Evolutionary conservation across 345 rosid species (phyloP), one percentile per base, ranked within the genome.

Genomic region (Camelina sativa): DNA sequence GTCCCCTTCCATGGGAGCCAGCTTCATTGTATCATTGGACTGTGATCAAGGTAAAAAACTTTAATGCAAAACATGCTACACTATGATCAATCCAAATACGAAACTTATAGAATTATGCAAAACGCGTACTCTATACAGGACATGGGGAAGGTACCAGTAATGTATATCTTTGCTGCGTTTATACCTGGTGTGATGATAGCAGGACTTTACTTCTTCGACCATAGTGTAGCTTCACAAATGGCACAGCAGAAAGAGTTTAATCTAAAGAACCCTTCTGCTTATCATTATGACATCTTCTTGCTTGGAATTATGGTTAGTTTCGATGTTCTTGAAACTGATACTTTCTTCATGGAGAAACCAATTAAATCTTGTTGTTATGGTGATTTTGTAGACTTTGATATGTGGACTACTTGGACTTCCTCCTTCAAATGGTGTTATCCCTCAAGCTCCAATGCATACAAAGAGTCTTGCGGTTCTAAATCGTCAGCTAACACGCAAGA

Each of bases 341-440:
- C 12, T 38, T 16, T 35, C 6, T 57, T n/a, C 13, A 32, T 16
- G 28, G 13, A 17, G 28, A 59, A 34, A n/a, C 25, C n/a, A 44
- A 28, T 16, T 8, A 5, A 16, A 53, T 59, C 17, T 62, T 67
- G 53, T 38, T 65, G 53, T 72, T 34, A 34, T 73, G 62, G 52
- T 55, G 67, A 40, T 76, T 76, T 16, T 69, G 80, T 66, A 93
- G 97, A 88, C 98, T 25, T 81, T 89, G 82, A 75, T 89, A 67
- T 87, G 97, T 56, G 98, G 97, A 67, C 64, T 93, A 71, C 87
- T 91, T 67, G 97, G 98, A 20, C 85, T 93, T 43, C 93, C 97
- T 69, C 97, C 98, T 50, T 91, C 97, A 62, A 93, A 91, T 65
- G 98, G 93, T 63, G 98, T 91, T 48, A 84, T 89, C n/a, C 98